Conservation (phyloP, 352 stramenopile genomes). For the Phytophthora cactorum region DNA sequence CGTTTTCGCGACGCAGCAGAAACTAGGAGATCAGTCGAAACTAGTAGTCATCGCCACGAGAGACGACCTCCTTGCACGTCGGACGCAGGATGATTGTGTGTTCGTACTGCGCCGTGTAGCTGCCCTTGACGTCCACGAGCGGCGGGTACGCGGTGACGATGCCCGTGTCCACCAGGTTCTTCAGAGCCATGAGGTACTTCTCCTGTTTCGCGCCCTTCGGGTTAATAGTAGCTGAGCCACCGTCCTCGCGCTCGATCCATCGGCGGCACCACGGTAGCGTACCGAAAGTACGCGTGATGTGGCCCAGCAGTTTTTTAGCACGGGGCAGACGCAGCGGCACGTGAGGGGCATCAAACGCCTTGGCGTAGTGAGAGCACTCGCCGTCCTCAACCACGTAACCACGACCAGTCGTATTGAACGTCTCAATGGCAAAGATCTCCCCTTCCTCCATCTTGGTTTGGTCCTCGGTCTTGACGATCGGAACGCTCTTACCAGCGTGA, state of each 20-base stretch:
- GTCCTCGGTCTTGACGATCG: constrained; percentile 94
- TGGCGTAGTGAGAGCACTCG: constrained; percentile 99
- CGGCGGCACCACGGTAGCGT: constrained; percentile 98
- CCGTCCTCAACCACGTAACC: constrained; percentile 93
- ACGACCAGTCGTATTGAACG: constrained; percentile 92
- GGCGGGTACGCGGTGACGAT: constrained; percentile 97
- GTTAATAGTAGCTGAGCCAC: constrained; percentile 93
- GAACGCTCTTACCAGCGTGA: constrained; percentile 96
- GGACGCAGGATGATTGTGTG: constrained; percentile 97
- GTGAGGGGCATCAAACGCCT: constrained; percentile 95
- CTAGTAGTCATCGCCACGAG: constrained; percentile 98
- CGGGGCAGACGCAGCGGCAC: constrained; percentile 92
- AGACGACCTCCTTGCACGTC: constrained; percentile 98
- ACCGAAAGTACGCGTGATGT: constrained; percentile 99
- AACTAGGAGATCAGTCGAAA: constrained; percentile 12
- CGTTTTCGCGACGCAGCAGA: constrained; percentile 17
- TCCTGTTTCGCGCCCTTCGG: constrained; percentile 96
- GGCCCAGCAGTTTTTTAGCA: constrained; percentile 95
- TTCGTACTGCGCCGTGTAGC: constrained; percentile 99
- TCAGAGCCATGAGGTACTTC: constrained; percentile 97
- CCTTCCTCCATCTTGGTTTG: constrained; percentile 98
- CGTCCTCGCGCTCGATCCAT: constrained; percentile 97
- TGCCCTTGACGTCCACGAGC: constrained; percentile 95
- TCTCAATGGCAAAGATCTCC: constrained; percentile 98
- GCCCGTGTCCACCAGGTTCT: constrained; percentile 97